phyloP scores from a whole-genome alignment of 1,284 basidiomycete genomes.

The Marasmius tenuissimus region DNA sequence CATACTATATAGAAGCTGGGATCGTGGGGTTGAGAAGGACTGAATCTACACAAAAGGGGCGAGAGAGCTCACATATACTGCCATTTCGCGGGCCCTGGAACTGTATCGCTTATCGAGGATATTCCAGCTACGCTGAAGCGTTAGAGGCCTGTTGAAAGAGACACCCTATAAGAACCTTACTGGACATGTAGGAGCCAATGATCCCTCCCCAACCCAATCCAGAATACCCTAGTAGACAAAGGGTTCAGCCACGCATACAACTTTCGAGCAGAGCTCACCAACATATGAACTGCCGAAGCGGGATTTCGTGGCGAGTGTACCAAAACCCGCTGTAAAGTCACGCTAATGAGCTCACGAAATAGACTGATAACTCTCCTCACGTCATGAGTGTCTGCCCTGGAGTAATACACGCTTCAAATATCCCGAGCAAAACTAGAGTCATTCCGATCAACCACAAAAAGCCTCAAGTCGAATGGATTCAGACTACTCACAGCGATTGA shows the following conservation, averaged over 20 bases:
- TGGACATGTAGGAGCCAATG: slow-evolving; percentile 18
- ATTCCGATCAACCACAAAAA: background rate
- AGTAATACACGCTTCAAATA: slow-evolving; percentile 17
- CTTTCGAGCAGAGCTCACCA: background rate
- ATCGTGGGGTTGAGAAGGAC: background rate
- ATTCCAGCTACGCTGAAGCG: slow-evolving; percentile 15
- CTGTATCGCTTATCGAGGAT: slow-evolving; percentile 11
- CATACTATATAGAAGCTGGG: background rate
- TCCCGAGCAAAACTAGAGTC: slow-evolving; percentile 10
- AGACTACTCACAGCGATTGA: background rate
- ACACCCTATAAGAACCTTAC: background rate
- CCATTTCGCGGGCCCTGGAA: slow-evolving; percentile 14
- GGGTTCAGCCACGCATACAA: background rate
- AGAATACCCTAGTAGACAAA: slow-evolving; percentile 14
- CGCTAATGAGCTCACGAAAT: background rate
- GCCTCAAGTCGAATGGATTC: background rate
- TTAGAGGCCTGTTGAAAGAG: background rate
- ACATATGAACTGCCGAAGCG: slow-evolving; percentile 18
- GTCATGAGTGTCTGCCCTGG: slow-evolving; percentile 20
- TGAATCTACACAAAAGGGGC: background rate
- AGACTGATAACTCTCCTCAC: background rate
- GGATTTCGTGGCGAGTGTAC: slow-evolving; percentile 18
- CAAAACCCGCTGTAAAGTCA: slow-evolving; percentile 13
- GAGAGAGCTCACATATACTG: slow-evolving; percentile 15
- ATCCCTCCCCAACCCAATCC: slow-evolving; percentile 19